These are phyloP conservation scores for Serpula lacrymans DNA, from an alignment of 768 basidiomycete species.

Conservation along the genomic window DNA sequence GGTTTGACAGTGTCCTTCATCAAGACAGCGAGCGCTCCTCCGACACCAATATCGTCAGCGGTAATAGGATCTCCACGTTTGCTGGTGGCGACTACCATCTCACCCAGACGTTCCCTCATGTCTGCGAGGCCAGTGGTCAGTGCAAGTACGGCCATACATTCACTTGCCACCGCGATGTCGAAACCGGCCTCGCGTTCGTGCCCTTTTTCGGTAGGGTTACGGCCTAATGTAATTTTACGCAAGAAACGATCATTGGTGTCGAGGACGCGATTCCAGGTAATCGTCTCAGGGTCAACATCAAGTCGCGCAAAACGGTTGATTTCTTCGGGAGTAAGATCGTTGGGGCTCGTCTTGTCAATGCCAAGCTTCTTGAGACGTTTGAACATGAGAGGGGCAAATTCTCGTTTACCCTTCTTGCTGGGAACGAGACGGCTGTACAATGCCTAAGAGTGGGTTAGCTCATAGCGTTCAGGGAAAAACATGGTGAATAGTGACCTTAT, in stretches of 20 bases:
- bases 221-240: conserved; percentile 91
- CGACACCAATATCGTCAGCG: conserved; percentile 93
- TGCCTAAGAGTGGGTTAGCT: conserved; percentile 38
- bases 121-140: conserved; percentile 84
- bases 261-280: conserved; percentile 97
- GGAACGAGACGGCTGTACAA: conserved; percentile 92
- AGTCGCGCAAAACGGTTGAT: conserved; percentile 86
- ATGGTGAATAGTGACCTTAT: conserved; percentile 57
- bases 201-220: conserved; percentile 84
- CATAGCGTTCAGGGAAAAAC: background rate
- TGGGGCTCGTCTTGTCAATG: conserved; percentile 90
- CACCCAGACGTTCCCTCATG: conserved; percentile 89
- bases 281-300: conserved; percentile 85
- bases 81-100: conserved; percentile 96
- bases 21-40: conserved; percentile 92
- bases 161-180: conserved; percentile 96
- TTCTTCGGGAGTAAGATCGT: conserved; percentile 91
- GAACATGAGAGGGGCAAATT: conserved; percentile 95
- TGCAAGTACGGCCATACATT: conserved; percentile 97
- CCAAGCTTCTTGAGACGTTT: conserved; percentile 94
- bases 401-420: conserved; percentile 88
- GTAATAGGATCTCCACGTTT: conserved; percentile 90
- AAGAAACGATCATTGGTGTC: conserved; percentile 98
- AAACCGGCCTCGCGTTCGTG: conserved; percentile 88
- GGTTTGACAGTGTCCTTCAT: conserved; percentile 99